Base-by-base conservation (phyloP, 139 green algal genomes). In the Raphidocelis subcapitata region DNA sequence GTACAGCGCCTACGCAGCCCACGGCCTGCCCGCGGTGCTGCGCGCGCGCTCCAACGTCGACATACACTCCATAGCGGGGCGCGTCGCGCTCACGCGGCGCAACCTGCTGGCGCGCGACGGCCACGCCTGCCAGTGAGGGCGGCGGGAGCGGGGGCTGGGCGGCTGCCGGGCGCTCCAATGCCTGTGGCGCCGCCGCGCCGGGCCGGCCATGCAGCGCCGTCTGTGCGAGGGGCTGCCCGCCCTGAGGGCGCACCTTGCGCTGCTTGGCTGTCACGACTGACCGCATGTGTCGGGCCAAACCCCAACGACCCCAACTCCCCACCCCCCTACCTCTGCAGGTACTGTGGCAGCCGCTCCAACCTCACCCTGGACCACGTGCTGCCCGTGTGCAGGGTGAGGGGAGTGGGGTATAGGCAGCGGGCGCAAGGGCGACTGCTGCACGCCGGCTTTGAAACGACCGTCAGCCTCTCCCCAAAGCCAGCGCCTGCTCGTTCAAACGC, bases 31-130 rank as follows among this genome's bases (percentile, higher is more conserved):
- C 1, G 73, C 79, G 37, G 79, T 84, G 12, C 67, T 83, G 54
- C 72, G 78, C 3, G 78, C 79, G 54, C 78, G 65, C 28, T 37
- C 32, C 26, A 73, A 69, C 46, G 60, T 83, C 3, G 57, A 83
- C 64, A 47, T 79, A 28, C 49, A 73, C 60, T 52, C 71, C 59
- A 62, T 76, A 65, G 21, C 47, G 35, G 35, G 76, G 69, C 36
- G 51, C 14, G 41, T 71, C 32, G 61, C 59, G 4, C 77, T 79
- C 57, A 82, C 79, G 5, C 64, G 79, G n/a, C 80, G 78, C 68
- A 88, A 88, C 73, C 61, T 88, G 33, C 78, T 88, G 76, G 29
- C 80, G 20, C 73, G 82, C 10, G 82, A 88, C 73, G 64, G 72
- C 21, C 75, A 80, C 74, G 64, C 57, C 37, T 88, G 82, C 79